Conservation (phyloP, 257 asterid species). For the Paraleonurus japonicus region DNA sequence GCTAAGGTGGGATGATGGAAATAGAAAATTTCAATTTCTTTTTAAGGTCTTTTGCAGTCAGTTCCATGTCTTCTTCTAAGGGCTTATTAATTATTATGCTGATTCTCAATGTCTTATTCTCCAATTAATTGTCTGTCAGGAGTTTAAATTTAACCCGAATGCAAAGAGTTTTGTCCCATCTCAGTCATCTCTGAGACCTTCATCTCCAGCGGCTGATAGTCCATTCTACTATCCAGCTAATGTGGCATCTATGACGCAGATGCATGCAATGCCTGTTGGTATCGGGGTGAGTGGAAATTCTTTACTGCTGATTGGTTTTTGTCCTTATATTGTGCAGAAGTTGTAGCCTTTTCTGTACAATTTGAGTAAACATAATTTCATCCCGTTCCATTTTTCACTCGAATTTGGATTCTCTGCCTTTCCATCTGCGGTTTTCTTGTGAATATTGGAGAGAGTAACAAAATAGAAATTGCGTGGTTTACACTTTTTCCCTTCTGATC, state of each 20-base stretch:
- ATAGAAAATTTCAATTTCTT: background rate
- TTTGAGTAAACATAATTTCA: background rate
- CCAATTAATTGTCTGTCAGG: constrained; percentile 48
- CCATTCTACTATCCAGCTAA: constrained; percentile 85
- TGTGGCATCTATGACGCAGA: constrained; percentile 58
- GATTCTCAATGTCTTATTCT: background rate
- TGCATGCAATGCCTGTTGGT: constrained; percentile 89
- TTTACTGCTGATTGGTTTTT: constrained; percentile 8
- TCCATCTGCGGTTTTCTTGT: background rate
- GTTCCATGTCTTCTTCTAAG: background rate
- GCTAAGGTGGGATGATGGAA: constrained; percentile 65
- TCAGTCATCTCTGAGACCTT: constrained; percentile 64
- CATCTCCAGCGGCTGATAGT: constrained; percentile 81
- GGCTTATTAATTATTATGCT: constrained; percentile 11
- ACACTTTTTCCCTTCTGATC: background rate
- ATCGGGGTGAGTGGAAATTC: constrained; percentile 63
- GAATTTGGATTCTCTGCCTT: background rate
- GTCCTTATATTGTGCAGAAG: background rate
- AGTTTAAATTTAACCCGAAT: constrained; percentile 83
- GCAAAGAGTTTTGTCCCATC: constrained; percentile 84
- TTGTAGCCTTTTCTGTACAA: background rate
- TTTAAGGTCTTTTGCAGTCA: background rate
- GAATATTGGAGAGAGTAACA: background rate
- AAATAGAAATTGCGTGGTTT: background rate
- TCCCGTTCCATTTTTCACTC: background rate